Base-by-base conservation (phyloP, 768 basidiomycete species). In the Lentinula detonsa region DNA sequence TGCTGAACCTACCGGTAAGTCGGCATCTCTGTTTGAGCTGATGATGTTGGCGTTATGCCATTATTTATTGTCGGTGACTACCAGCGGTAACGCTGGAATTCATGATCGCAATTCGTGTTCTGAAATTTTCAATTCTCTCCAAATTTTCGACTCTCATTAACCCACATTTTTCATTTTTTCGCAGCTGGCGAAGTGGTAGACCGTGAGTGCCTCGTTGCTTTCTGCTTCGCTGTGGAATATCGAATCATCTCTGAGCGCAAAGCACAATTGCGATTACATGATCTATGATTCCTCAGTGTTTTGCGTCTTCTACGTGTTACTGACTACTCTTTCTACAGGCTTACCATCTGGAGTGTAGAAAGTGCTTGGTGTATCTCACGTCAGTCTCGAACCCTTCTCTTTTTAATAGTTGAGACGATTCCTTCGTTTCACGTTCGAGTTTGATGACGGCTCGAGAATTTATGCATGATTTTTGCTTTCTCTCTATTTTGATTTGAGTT, bases 51-150 rank as follows among this genome's bases (percentile, higher is more conserved):
- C 66, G 64, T 64, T 65, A 68, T 73, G 76, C 74, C 65, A 66
- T 80, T 63, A 88, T 88, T 87, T 89, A 86, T 88, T 89, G 86
- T 88, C 85, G 74, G 76, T 84, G 85, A 85, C 72, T 59, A 65
- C 65, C 71, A 74, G 65, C 64, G 59, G 56, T 64, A 70, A 40
- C 4, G n/a, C 50, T 61, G 60, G 43, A 7, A 48, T n/a, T 34
- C 54, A 31, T 86, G 86, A 87, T 82, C 75, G 72, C 76, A 84
- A 74, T 23, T 52, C 67, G 72, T 71, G 70, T 75, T 66, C 81
- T 86, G 85, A 85, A 59, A 59, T 62, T 52, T 58, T 61, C 61
- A 28, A 28, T 42, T 50, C 61, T 61, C 23, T 28, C 21, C 62
- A 16, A 2, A 28, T 10, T 40, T 21, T 11, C 42, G 40, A n/a